A percentile compares a stretch with the other conserved stretches of the same genome.
Evolutionary conservation across 176 grass and related monocot species (phyloP).

Genomic region (Eleusine indica): DNA sequence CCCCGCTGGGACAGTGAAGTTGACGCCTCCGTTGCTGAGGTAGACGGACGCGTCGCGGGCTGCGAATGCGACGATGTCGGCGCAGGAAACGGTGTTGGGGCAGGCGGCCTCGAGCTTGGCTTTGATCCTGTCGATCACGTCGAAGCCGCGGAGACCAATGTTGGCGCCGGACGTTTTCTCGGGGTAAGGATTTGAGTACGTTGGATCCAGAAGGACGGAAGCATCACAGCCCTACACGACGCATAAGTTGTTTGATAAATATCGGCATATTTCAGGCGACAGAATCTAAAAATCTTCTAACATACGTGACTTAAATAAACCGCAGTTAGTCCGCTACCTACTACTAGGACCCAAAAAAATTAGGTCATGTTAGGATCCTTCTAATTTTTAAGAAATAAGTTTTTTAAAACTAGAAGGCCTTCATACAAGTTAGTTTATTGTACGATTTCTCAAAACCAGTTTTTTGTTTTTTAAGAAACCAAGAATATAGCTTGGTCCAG

Average conservation of each 20-base stretch:
- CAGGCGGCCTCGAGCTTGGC: slow-evolving; percentile 32
- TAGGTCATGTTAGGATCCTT: too few relatives aligned
- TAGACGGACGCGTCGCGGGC: slow-evolving; percentile 37
- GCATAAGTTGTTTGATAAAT: neutral
- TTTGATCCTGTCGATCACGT: slow-evolving; percentile 9
- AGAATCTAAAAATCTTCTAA: too few relatives aligned
- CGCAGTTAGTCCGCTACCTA: neutral
- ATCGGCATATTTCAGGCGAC: too few relatives aligned
- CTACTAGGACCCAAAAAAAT: neutral
- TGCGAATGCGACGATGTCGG: slow-evolving; percentile 65
- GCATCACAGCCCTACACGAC: slow-evolving; percentile 23
- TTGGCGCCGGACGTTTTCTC: slow-evolving; percentile 2
- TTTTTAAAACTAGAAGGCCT: too few relatives aligned
- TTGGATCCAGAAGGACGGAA: slow-evolving; percentile 9
- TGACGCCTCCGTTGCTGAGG: slow-evolving; percentile 30
- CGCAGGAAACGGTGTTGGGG: slow-evolving; percentile 55
- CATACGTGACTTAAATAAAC: too few relatives aligned
- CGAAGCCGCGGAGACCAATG: slow-evolving; percentile 36
- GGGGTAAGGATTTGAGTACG: neutral
- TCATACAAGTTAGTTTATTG: too few relatives aligned
- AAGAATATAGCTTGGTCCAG: too few relatives aligned
- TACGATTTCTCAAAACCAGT: too few relatives aligned
- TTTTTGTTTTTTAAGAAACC: too few relatives aligned
- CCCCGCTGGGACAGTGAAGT: slow-evolving; percentile 4
- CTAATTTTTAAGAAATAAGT: too few relatives aligned